phyloP scores from a whole-genome alignment of 1,284 basidiomycete genomes.

The Chalciporus piperatoides region DNA sequence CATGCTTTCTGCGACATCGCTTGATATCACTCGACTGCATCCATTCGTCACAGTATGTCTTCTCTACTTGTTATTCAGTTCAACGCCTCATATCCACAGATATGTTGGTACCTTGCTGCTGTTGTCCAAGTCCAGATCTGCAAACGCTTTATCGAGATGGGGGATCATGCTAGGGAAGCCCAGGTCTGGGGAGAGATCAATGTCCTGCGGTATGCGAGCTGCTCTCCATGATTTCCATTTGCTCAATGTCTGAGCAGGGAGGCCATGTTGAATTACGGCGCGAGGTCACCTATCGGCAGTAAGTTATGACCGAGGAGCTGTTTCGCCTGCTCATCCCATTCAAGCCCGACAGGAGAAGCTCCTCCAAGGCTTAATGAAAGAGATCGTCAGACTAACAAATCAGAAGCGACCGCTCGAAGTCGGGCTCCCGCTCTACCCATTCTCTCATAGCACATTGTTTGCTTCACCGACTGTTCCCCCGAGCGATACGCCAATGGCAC shows the following conservation, averaged over 20 bases:
- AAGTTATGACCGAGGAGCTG: constrained; percentile 31
- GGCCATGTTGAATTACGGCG: constrained; percentile 76
- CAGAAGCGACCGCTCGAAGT: constrained; percentile 75
- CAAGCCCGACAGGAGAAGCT: constrained; percentile 74
- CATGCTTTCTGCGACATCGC: constrained; percentile 67
- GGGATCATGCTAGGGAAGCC: constrained; percentile 64
- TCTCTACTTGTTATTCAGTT: constrained; percentile 4
- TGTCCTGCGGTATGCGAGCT: constrained; percentile 54
- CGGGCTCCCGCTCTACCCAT: constrained; percentile 73
- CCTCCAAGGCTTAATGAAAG: constrained; percentile 77
- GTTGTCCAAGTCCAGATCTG: constrained; percentile 80
- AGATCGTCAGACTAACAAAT: constrained; percentile 75
- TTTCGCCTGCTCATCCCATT: constrained; percentile 15
- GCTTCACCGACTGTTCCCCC: constrained; percentile 33
- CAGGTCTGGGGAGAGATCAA: constrained; percentile 84
- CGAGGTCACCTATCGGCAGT: constrained; percentile 79
- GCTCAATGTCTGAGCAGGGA: constrained; percentile 43
- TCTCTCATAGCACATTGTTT: constrained; percentile 67
- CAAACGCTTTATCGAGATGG: constrained; percentile 76
- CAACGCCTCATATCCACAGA: constrained; percentile 43
- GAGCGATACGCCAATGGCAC: constrained; percentile 31
- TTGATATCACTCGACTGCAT: constrained; percentile 73
- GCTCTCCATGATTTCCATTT: background rate
- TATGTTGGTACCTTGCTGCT: constrained; percentile 84
- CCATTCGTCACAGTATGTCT: constrained; percentile 71